Evolutionary conservation across 2,329 filamentous ascomycete genomes (phyloP), one percentile per base, ranked within the genome.

Genomic region (Didymellaceae sp.): DNA sequence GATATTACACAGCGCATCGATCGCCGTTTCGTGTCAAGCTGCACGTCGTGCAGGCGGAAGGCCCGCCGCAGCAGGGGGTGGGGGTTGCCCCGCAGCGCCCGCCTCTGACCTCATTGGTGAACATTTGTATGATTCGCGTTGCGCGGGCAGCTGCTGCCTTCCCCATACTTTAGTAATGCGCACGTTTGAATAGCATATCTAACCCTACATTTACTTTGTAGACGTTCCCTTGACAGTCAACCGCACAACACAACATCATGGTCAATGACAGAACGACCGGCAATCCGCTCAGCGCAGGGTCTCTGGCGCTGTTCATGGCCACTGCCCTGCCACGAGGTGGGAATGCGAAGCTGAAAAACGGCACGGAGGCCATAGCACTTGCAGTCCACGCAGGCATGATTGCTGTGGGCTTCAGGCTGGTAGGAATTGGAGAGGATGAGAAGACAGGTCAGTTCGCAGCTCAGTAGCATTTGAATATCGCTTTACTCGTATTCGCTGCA

Each of bases 351-450:
- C 62, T 92, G 22, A 86, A 86, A 59, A 87, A 83, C 50, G 83
- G 88, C 0, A 90, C 88, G 70, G 92, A 97, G 75, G 90, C 88
- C 38, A 79, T 97, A 54, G 91, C 90, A 13, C 82, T 97, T 18
- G 87, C 95, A 56, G 80, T 87, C 16, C 93, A 99, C 73, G 88
- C 90, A 3, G 91, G 87, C 65, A 89, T 97, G 86, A 72, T 84
- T 18, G 86, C 87, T 7, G 84, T 93, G 2, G 89, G 86, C 57
- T 97, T 97, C 71, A 82, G 87, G 44, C 80, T 97, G 3, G 75
- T 91, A 14, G 92, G 92, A 2, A 86, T 96, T n/a, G 83, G 87
- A 38, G 91, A 97, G 73, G 90, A 93, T 44, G 85, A 91, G 67
- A 83, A 79, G 38, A 84, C 89, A 58, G 82, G 89, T 90, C 74